Evolutionary conservation across 1,139 yeast genomes (phyloP).

Genomic region (Taphrina pruni): DNA sequence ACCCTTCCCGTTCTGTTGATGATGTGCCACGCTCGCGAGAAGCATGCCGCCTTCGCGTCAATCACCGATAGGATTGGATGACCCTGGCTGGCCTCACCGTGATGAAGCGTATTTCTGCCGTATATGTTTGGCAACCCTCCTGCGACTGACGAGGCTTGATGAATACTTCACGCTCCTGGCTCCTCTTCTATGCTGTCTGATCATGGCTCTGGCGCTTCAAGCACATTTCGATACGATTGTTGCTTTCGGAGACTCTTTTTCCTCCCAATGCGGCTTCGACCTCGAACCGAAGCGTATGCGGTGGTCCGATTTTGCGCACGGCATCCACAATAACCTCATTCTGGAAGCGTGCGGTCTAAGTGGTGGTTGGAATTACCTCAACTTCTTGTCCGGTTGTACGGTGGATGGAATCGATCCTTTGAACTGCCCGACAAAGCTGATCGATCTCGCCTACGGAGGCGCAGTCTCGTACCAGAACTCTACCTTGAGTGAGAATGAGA

Average conservation of each 20-base stretch:
- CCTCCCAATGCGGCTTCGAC: conserved; percentile 13
- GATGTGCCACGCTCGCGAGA: no score
- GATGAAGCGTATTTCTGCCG: no score
- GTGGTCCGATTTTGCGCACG: conserved; percentile 15
- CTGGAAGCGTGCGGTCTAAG: neutral
- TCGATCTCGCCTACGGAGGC: conserved; percentile 15
- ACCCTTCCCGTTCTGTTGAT: no score
- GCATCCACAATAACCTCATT: conserved; percentile 4
- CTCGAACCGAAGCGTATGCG: neutral
- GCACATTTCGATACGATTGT: conserved; percentile 7
- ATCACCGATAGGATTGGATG: no score
- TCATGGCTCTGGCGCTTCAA: neutral
- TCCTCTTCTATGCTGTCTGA: neutral
- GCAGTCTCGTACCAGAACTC: neutral
- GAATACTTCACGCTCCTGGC: neutral
- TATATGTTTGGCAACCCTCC: no score
- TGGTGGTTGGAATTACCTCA: conserved; percentile 15
- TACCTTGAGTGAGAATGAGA: neutral
- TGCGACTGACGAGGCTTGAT: no score
- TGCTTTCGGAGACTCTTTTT: conserved; percentile 23
- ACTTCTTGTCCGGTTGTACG: conserved; percentile 5
- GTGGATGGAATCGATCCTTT: conserved; percentile 11
- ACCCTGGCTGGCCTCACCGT: no score
- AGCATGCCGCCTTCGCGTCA: no score
- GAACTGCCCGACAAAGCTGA: conserved; percentile 1